Percentiles rank a stretch among this genome's conserved stretches.
Conservation (phyloP, 1,284 basidiomycete genomes). For the Vanrija sp. region DNA sequence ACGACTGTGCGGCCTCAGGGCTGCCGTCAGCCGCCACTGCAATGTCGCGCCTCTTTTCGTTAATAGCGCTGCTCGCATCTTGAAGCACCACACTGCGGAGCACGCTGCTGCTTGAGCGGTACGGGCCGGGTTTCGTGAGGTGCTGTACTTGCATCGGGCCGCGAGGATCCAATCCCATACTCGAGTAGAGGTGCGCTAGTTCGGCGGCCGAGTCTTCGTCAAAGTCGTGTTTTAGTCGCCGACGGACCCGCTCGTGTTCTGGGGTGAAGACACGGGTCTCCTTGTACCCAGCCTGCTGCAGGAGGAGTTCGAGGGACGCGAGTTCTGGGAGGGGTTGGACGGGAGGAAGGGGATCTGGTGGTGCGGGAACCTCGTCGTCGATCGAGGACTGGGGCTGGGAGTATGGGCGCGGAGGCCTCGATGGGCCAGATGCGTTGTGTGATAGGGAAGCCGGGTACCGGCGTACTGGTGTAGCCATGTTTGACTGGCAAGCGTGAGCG, state of each 20-base stretch:
- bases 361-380: conserved; percentile 23
- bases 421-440: conserved; percentile 20
- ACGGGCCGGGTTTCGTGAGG: conserved; percentile 9
- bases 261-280: conserved; percentile 83
- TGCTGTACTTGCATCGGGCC: conserved; percentile 12
- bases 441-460: conserved; percentile 23
- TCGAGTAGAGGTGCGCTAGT: conserved; percentile 31
- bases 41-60: not conserved
- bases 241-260: conserved; percentile 59
- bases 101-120: conserved; percentile 16
- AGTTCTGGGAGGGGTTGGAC: conserved; percentile 11
- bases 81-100: conserved; percentile 18
- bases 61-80: conserved; percentile 7
- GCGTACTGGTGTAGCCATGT: not conserved
- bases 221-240: conserved; percentile 28
- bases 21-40: not conserved
- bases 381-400: conserved; percentile 15
- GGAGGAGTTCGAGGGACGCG: conserved; percentile 72
- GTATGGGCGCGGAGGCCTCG: conserved; percentile 9
- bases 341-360: conserved; percentile 10
- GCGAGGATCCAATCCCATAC: conserved; percentile 26
- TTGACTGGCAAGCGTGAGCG: no score
- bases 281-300: conserved; percentile 80
- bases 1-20: conserved; percentile 9
- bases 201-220: conserved; percentile 33